Base-by-base conservation (phyloP, 169 alveolate genomes). In the Plasmodium vivax region DNA sequence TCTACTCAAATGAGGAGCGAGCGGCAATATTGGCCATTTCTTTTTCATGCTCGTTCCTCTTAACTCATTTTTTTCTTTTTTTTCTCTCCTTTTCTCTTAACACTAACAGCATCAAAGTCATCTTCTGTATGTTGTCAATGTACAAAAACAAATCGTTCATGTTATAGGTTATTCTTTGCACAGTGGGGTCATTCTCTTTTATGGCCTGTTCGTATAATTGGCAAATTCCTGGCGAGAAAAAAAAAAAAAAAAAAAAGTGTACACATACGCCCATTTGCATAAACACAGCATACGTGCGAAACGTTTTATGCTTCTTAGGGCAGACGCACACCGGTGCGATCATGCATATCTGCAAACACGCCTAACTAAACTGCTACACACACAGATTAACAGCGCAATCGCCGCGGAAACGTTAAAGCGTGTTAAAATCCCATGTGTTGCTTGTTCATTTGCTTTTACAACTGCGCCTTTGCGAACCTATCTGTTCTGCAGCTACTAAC, bases 141-240 rank as follows among this genome's bases (percentile, higher is more conserved):
- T 92, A 92, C 54, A 84, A 74, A 77, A 92, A 92, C 45, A 92
- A 82, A 75, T 92, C 95, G 73, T 84, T 92, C 92, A 84, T 84
- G 72, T 77, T 92, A 58, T 92, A 92, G 6, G 95, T 92, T 82
- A 84, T 84, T 56, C 95, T 92, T 56, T 83, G 93, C 10, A 84
- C 92, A n/a, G 92, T 77, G 8, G 95, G 95, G 79, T 92, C 93
- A 77, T 72, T 92, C 80, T 92, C 93, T 72, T 92, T 92, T 58
- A 92, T 83, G n/a, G 95, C 95, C 71, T 92, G 95, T 82, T 92
- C 95, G 71, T 92, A 92, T 54, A 84, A 23, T 38, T 92, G 95
- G 81, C 95, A 92, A 16, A 92, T 92, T 77, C 95, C 95, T 92
- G 73, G 30, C 19, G 45, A 27, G 30, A 16, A 10, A 47, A 47